phyloP scores from a whole-genome alignment of 2,329 filamentous ascomycete species.

The Cordyceps cateniannulata region DNA sequence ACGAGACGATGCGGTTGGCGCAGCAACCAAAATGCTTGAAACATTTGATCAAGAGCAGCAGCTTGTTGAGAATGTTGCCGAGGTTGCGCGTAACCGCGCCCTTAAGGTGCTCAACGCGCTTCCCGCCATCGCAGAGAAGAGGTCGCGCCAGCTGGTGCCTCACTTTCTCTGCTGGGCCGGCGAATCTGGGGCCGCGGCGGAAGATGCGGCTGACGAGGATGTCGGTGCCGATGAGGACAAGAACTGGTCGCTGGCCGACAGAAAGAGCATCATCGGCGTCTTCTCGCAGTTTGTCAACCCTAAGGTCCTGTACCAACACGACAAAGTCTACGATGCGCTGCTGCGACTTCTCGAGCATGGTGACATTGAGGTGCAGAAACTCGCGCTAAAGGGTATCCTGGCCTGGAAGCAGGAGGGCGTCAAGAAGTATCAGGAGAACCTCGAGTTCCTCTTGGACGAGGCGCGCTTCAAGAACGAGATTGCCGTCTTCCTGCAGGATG shows the following conservation, averaged over 20 bases:
- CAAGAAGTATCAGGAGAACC: constrained; percentile 72
- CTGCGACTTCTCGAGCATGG: constrained; percentile 76
- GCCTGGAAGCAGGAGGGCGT: constrained; percentile 81
- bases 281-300: constrained; percentile 86
- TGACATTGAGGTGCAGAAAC: constrained; percentile 82
- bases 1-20: constrained; percentile 45
- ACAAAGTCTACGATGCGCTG: constrained; percentile 69
- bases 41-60: constrained; percentile 61
- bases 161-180: constrained; percentile 77
- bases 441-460: constrained; percentile 84
- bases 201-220: constrained; percentile 39
- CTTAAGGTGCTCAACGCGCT: constrained; percentile 69
- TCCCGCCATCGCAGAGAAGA: constrained; percentile 75
- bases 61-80: constrained; percentile 41
- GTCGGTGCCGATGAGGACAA: constrained; percentile 34
- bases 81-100: constrained; percentile 66
- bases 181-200: constrained; percentile 38
- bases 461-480: constrained; percentile 89
- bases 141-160: constrained; percentile 78
- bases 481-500: constrained; percentile 76
- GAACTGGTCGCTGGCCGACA: constrained; percentile 69
- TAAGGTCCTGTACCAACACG: constrained; percentile 69
- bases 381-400: constrained; percentile 75
- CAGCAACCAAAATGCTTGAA: constrained; percentile 52
- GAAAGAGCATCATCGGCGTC: constrained; percentile 73